Base-by-base conservation (phyloP, 441 rosid species). In the Omphalea diandra region DNA sequence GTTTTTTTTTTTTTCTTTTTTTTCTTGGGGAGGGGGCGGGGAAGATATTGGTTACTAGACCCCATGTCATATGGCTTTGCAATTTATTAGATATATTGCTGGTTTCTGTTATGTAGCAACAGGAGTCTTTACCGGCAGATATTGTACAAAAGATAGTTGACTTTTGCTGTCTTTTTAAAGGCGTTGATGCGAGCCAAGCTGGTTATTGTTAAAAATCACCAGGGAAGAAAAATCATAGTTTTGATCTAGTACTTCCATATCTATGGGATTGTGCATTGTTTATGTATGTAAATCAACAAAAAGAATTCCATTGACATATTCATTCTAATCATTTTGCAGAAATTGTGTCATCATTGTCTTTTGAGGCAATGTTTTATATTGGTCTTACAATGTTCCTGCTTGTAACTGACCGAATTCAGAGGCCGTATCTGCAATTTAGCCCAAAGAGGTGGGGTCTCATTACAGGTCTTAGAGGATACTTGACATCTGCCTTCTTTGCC, bases 361-460 rank as follows among this genome's bases (percentile, higher is more conserved):
- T 75, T 60, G 97, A 94, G 82, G 74, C 83, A 14, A 53, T 74
- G 76, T 94, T 91, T 80, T 91, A 94, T 65, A 32, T 82, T 35
- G 97, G 97, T 72, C 82, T 93, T 5, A 84, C 89, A 18, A 78
- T 55, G 20, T 91, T 93, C 79, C 73, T 91, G 69, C 77, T 76
- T 29, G 78, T 93, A 53, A 83, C 94, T 7, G 87, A 89, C 75
- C 69, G 56, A 32, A 80, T 88, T 65, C 98, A 91, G 77, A 86
- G 82, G 81, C 96, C 97, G 0, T 91, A 88, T 84, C 77, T 93
- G 71, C 87, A 90, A 63, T 91, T 79, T 82, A 93, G 97, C 63
- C 15, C 90, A 68, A 91, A 87, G 78, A 85, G 97, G 62, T 91
- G 97, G 98, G 81, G 97, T 72, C 85, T 91, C 31, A 84, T 93